Evolutionary conservation across 306 rosid genomes (phyloP).

Genomic region (Ormosia semicastrata): DNA sequence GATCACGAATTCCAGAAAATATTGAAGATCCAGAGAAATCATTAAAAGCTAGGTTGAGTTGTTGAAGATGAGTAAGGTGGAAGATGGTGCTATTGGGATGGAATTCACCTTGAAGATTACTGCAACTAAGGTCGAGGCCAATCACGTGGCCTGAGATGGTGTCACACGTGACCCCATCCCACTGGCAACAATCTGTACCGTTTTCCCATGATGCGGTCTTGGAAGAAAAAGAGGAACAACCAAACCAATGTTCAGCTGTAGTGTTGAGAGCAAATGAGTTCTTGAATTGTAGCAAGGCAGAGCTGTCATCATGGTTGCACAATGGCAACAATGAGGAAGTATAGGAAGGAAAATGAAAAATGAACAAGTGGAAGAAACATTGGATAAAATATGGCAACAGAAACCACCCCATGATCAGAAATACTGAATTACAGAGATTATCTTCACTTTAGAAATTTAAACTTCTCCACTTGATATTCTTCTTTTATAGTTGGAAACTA

Average conservation of each 20-base stretch:
- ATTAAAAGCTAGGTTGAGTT: slow-evolving; percentile 26
- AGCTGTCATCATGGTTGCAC: neutral
- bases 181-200: slow-evolving; percentile 3
- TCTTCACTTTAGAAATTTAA: no score
- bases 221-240: neutral
- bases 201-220: slow-evolving; percentile 26
- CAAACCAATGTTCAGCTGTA: neutral
- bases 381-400: neutral
- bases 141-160: neutral
- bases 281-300: slow-evolving; percentile 5
- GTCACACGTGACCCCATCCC: slow-evolving; percentile 22
- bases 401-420: neutral
- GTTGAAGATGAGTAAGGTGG: neutral
- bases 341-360: neutral
- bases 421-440: no score
- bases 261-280: neutral
- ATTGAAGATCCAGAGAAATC: neutral
- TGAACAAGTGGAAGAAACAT: no score
- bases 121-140: slow-evolving; percentile 16
- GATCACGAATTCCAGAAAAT: no score
- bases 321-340: neutral
- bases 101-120: neutral
- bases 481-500: no score
- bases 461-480: no score
- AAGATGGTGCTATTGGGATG: slow-evolving; percentile 23